Conservation (phyloP, 2,329 filamentous ascomycete genomes). For the Stachybotrys chlorohalonatus region DNA sequence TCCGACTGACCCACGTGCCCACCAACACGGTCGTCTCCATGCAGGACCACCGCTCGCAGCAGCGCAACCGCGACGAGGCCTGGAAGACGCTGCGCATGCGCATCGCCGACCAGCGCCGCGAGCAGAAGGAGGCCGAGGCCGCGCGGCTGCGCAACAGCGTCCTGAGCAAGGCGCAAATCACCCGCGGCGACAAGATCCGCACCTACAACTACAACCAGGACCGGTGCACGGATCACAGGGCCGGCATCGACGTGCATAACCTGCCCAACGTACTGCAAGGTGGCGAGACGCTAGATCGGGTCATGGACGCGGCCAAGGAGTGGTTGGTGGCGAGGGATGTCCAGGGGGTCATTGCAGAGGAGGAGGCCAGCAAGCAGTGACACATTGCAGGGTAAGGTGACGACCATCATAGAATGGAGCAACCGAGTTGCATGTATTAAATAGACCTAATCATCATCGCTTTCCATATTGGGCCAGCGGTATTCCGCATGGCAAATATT, state of each 20-base stretch:
- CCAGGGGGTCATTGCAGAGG: slow-evolving; percentile 57
- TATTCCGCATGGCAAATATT: background rate
- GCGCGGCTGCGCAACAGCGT: slow-evolving; percentile 67
- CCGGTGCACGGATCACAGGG: slow-evolving; percentile 82
- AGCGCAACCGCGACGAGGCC: slow-evolving; percentile 77
- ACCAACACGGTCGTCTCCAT: slow-evolving; percentile 82
- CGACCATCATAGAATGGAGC: background rate
- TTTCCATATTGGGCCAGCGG: background rate
- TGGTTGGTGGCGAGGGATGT: slow-evolving; percentile 74
- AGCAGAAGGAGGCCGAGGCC: slow-evolving; percentile 76
- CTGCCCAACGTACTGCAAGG: slow-evolving; percentile 73
- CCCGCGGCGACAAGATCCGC: slow-evolving; percentile 84
- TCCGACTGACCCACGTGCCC: slow-evolving; percentile 83
- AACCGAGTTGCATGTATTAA: background rate
- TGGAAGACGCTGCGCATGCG: slow-evolving; percentile 79
- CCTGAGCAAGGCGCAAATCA: slow-evolving; percentile 71
- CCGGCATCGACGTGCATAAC: slow-evolving; percentile 70
- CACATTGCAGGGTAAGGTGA: too few relatives aligned
- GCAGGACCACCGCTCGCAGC: slow-evolving; percentile 87
- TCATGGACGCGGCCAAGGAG: slow-evolving; percentile 69
- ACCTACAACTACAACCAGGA: slow-evolving; percentile 77
- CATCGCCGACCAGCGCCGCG: slow-evolving; percentile 69
- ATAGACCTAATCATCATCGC: background rate
- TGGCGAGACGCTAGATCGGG: slow-evolving; percentile 56
- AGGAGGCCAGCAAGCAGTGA: slow-evolving; percentile 28